A percentile compares a stretch with the other conserved stretches of the same genome.
Evolutionary conservation across 768 basidiomycete species (phyloP).

Genomic region (Boletus eberwhitei): DNA sequence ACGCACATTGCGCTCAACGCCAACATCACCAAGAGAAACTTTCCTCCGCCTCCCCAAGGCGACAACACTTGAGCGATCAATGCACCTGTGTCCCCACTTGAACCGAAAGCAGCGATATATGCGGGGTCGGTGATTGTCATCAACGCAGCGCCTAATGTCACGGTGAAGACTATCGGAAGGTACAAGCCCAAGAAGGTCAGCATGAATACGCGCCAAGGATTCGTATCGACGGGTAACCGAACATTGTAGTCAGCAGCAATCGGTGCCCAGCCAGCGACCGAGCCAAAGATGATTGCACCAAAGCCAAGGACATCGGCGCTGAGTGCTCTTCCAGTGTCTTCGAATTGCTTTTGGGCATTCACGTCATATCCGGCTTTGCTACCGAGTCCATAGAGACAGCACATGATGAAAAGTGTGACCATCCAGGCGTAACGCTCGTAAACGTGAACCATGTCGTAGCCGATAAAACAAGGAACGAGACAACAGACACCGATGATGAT

Average conservation of each 20-base stretch:
- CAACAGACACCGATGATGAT: conserved; percentile 43
- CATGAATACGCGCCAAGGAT: conserved; percentile 41
- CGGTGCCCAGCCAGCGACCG: conserved; percentile 47
- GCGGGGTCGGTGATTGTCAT: conserved; percentile 40
- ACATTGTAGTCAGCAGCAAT: conserved; percentile 56
- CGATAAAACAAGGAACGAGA: conserved; percentile 45
- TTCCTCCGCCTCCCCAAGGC: conserved; percentile 42
- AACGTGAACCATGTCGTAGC: conserved; percentile 44
- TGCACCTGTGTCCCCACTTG: conserved; percentile 42
- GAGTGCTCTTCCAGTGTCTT: conserved; percentile 43
- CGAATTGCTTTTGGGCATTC: conserved; percentile 38
- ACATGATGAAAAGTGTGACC: conserved; percentile 42
- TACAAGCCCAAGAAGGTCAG: conserved; percentile 50
- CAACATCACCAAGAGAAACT: conserved; percentile 40
- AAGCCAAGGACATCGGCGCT: conserved; percentile 50
- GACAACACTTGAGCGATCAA: conserved; percentile 43
- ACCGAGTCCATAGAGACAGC: conserved; percentile 50
- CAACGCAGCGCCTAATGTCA: conserved; percentile 36
- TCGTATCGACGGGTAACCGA: conserved; percentile 43
- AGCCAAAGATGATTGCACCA: conserved; percentile 50
- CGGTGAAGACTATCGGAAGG: conserved; percentile 43
- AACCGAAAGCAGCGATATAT: conserved; percentile 39
- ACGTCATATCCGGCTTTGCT: conserved; percentile 45
- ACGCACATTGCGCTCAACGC: conserved; percentile 41
- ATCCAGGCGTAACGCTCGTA: conserved; percentile 61